Evolutionary conservation across 208 protist species (phyloP).

Genomic region (Cochliopodium minus): DNA sequence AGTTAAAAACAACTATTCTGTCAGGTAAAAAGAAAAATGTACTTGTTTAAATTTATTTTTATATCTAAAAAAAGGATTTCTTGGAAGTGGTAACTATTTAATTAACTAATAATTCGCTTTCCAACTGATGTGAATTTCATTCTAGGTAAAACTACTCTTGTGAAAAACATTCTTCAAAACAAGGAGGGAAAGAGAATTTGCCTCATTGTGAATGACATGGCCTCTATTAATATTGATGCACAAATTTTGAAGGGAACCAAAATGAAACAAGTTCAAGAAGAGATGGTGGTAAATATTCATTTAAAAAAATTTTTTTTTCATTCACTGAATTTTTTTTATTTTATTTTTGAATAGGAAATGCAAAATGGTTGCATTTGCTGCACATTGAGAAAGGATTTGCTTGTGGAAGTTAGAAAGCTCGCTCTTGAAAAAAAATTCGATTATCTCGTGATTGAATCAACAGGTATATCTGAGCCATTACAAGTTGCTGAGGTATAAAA

Average conservation of each 20-base stretch:
- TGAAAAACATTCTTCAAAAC: conserved; percentile 42
- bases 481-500: conserved; percentile 48
- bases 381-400: conserved; percentile 44
- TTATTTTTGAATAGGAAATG: no score
- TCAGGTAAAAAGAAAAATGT: no score
- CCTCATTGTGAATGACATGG: conserved; percentile 59
- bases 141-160: conserved; percentile 46
- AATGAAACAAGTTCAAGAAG: conserved; percentile 27
- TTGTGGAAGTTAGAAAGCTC: conserved; percentile 32
- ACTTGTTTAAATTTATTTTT: no score
- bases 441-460: conserved; percentile 45
- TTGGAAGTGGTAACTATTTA: no score
- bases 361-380: conserved; percentile 53
- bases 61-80: no score
- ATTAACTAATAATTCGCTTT: no score
- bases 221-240: conserved; percentile 43
- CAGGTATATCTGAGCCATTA: conserved; percentile 43
- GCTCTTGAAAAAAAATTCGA: conserved; percentile 35
- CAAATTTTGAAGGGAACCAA: conserved; percentile 21
- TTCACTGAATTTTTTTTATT: no score
- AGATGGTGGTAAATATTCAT: no score
- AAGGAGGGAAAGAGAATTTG: conserved; percentile 24
- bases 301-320: no score
- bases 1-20: no score
- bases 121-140: no score